A percentile compares a stretch with the other conserved stretches of the same genome.
Evolutionary conservation across 2,329 filamentous ascomycete genomes (phyloP).

Genomic region (Calonectria pseudoreteaudii): DNA sequence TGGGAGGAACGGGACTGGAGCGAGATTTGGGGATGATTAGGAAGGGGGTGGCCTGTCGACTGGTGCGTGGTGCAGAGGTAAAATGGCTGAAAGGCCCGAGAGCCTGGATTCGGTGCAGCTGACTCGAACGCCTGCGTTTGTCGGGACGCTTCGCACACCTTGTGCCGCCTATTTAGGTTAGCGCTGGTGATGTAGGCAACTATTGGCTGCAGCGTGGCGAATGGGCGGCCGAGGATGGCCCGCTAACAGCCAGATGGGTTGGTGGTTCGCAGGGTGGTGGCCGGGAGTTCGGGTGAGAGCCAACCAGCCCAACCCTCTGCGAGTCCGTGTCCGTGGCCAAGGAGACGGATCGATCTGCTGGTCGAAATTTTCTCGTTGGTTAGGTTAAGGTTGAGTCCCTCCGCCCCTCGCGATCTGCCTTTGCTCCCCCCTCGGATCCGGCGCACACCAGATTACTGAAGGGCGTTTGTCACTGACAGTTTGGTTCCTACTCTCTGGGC

Average conservation of each 20-base stretch:
- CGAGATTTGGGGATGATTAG: constrained; percentile 10
- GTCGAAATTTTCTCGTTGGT: background rate
- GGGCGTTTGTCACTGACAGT: background rate
- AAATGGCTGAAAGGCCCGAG: constrained; percentile 40
- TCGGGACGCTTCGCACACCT: constrained; percentile 24
- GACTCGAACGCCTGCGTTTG: constrained; percentile 39
- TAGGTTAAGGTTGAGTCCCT: constrained; percentile 4
- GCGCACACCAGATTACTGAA: background rate
- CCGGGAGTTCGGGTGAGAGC: constrained; percentile 18
- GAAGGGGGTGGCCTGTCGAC: constrained; percentile 1
- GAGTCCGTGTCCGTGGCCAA: constrained; percentile 33
- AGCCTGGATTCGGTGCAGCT: constrained; percentile 44
- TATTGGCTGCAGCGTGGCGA: constrained; percentile 18
- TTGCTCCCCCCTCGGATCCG: background rate
- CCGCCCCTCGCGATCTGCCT: constrained; percentile 11
- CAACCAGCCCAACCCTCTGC: constrained; percentile 5
- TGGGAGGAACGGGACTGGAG: constrained; percentile 8
- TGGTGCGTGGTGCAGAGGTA: constrained; percentile 17
- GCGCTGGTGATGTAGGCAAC: constrained; percentile 3
- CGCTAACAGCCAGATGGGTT: constrained; percentile 26
- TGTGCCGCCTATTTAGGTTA: constrained; percentile 8
- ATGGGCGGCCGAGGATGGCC: constrained; percentile 22
- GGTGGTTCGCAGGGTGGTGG: constrained; percentile 27
- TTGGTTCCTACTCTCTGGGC: background rate
- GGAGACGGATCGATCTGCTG: constrained; percentile 35